Base-by-base conservation (phyloP, 169 alveolate genomes). In the Babesia microti region DNA sequence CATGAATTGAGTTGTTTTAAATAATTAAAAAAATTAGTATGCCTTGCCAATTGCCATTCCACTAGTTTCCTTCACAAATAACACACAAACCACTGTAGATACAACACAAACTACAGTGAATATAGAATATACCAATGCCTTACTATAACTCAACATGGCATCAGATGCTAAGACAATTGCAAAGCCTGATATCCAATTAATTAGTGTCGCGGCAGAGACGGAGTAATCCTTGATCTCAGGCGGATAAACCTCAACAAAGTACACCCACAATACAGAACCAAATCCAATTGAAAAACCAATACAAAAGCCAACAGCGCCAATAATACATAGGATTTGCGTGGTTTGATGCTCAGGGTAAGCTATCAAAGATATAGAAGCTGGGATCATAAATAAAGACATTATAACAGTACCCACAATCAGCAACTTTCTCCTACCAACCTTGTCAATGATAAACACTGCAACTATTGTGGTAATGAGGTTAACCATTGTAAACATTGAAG, bases 211-310 rank as follows among this genome's bases (percentile, higher is more conserved):
- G 12, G 72, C 49, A 24, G 74, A 52, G 3, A 80, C 76, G 1
- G 84, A 90, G 11, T 83, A 68, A 37, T 78, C 87, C 67, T 82
- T 82, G 53, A 72, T 72, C 50, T 84, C 91, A 0, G 73, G 53
- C 0, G 91, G 85, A 66, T 60, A 73, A 41, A 81, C 83, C 65
- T 84, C 92, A 44, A 72, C 78, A 12, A 84, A 47, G 54, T 79
- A 82, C 6, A 84, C 78, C 89, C 89, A 84, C 43, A 78, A 53
- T 28, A 81, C 81, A 2, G 90, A 87, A n/a, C 92, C 92, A 47
- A 75, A 69, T 1, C 83, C 82, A 3, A 81, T 66, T 15, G 89
- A 86, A 57, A 84, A 84, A 37, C 80, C 82, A 29, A 76, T 41
- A 9, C 78, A 67, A 67, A 79, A 82, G 12, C 80, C 57, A 37